Evolutionary conservation across 2,329 filamentous ascomycete genomes (phyloP), one percentile per base, ranked within the genome.

Genomic region (Helicocarpus griseus): DNA sequence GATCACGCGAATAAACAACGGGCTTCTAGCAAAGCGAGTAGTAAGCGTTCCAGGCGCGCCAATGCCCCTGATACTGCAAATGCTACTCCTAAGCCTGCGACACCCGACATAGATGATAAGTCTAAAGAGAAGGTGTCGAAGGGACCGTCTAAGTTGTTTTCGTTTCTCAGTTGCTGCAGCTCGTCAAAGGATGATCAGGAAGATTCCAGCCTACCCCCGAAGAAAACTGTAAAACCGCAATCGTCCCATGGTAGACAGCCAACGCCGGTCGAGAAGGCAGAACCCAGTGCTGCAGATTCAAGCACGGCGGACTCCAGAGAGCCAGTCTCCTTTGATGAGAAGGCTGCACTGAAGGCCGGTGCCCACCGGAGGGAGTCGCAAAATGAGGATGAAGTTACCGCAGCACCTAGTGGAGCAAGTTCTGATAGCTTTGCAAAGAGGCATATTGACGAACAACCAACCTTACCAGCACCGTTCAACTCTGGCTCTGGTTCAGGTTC

Each of bases 1-100:
- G 40, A 41, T 35, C 6, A 24, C 6, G 31, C 35, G 29, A 44
- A 11, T 7, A 39, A 33, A 28, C 21, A 52, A 77, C 76, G 81
- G 62, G 85, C 85, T 70, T 80, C 81, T 60, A 87, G 83, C 69
- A 77, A 80, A 55, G 81, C 80, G 59, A 87, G 82, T 70, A 82
- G 69, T 55, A 65, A 65, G 55, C 61, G 65, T 52, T 69, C 68
- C 51, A 70, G 66, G 57, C 65, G 65, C 52, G 56, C 65, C 52
- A 66, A 66, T 5, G 21, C 49, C 35, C 64, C 66, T 51, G 61
- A 66, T 33, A 58, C 61, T 43, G 58, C 63, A 39, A 65, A 60
- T 51, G 60, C 56, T 50, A 63, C 65, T 48, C 57, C 66, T 19
- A 68, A 67, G 46, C 54, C 57, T 46, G 57, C 61, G 41, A 60